Conservation (phyloP, 2,329 filamentous ascomycete genomes). For the Huntiella omanensis region DNA sequence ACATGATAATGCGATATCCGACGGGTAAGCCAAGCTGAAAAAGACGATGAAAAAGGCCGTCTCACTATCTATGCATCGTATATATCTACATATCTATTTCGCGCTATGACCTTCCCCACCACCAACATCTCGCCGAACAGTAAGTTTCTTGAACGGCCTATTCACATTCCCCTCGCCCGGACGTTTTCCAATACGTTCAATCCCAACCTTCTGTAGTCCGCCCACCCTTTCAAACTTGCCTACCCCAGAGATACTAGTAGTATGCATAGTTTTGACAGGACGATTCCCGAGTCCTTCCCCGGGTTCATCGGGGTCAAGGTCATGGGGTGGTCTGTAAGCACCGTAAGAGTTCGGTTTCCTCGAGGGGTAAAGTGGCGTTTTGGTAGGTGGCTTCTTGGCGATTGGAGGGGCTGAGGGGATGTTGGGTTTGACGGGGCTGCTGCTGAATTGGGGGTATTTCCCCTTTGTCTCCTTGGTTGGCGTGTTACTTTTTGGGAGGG, state of each 20-base stretch:
- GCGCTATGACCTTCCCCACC: too few species aligned
- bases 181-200: constrained; percentile 10
- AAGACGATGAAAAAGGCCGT: too few species aligned
- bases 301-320: neutral
- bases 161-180: constrained; percentile 16
- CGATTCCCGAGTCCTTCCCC: constrained; percentile 19
- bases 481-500: constrained; percentile 2
- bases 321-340: neutral
- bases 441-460: constrained; percentile 39
- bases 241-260: constrained; percentile 28
- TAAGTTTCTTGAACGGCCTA: constrained; percentile 39
- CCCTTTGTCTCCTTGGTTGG: constrained; percentile 13
- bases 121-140: constrained; percentile 12
- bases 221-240: constrained; percentile 26
- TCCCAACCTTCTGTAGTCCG: constrained; percentile 29
- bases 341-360: neutral
- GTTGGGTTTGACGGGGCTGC: constrained; percentile 28
- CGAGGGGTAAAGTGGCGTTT: neutral
- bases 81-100: too few species aligned
- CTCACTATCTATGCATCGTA: too few species aligned
- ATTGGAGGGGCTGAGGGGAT: constrained; percentile 4
- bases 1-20: too few species aligned
- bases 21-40: too few species aligned
- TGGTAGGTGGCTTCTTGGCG: too few species aligned
- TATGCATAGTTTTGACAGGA: constrained; percentile 28